Percentiles rank a stretch among this genome's conserved stretches.
Evolutionary conservation across 495 filamentous ascomycete species (phyloP).

Genomic region (Arthonia radiata): DNA sequence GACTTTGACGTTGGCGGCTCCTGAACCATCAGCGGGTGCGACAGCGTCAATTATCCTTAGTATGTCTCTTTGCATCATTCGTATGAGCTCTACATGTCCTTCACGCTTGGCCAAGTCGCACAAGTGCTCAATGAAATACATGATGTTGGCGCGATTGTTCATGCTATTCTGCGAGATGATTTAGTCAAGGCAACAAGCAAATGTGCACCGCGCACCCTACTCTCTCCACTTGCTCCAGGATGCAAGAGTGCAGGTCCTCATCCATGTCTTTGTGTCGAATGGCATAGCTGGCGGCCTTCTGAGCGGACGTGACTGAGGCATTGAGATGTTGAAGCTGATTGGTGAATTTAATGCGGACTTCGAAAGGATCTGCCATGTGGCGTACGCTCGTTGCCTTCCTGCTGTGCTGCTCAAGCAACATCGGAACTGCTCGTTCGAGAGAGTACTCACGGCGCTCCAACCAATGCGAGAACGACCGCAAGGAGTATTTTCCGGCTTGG

Average conservation of each 20-base stretch:
- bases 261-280: conserved; percentile 77
- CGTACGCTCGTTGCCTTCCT: too few relatives aligned
- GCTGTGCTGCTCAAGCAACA: too few relatives aligned
- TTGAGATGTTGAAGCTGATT: conserved; percentile 65
- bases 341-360: conserved; percentile 94
- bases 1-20: conserved; percentile 84
- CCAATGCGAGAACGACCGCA: too few relatives aligned
- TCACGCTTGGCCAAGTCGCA: conserved; percentile 66
- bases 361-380: conserved; percentile 88
- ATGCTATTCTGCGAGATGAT: conserved; percentile 42
- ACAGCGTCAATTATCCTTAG: conserved; percentile 70
- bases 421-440: too few relatives aligned
- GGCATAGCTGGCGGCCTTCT: conserved; percentile 86
- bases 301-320: conserved; percentile 64
- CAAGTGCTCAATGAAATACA: conserved; percentile 94
- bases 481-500: too few relatives aligned
- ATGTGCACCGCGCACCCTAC: conserved; percentile 18
- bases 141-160: conserved; percentile 94
- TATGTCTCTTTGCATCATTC: conserved; percentile 89
- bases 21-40: conserved; percentile 65
- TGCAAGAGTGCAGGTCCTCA: conserved; percentile 91
- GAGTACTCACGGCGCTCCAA: too few relatives aligned
- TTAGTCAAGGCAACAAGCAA: conserved; percentile 1
- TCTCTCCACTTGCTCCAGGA: conserved; percentile 77
- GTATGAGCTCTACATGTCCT: conserved; percentile 48